Percentiles rank a stretch among this genome's conserved stretches.
Evolutionary conservation across 257 asterid genomes (phyloP).

Genomic region (Petunia axillaris): DNA sequence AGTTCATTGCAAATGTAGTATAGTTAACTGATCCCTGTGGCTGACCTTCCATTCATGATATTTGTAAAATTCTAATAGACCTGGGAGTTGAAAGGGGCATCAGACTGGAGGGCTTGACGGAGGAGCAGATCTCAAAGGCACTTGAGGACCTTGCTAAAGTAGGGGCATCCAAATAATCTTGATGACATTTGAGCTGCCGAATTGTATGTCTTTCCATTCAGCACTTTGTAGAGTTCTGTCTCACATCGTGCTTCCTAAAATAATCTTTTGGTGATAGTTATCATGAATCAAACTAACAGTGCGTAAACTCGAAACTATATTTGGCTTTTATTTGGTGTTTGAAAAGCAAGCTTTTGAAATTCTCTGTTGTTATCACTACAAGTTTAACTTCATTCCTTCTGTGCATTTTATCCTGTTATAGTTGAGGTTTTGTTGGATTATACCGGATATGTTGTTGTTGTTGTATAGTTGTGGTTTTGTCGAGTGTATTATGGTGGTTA

Average conservation of each 20-base stretch:
- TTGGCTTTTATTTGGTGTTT: neutral
- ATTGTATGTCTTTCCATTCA: conserved; percentile 29
- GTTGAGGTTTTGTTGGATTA: neutral
- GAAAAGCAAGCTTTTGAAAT: conserved; percentile 17
- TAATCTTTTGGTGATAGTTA: conserved; percentile 19
- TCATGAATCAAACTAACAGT: conserved; percentile 1
- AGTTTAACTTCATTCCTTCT: neutral
- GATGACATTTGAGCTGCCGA: conserved; percentile 23
- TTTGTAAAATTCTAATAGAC: conserved; percentile 41
- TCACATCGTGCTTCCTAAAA: conserved; percentile 21
- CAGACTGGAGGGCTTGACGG: conserved; percentile 68
- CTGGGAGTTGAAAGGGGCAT: conserved; percentile 84
- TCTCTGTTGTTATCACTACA: neutral
- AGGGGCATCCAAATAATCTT: conserved; percentile 56
- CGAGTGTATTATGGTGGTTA: neutral
- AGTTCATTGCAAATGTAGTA: neutral
- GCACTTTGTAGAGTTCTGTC: neutral
- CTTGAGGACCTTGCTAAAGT: conserved; percentile 77
- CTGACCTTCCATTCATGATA: conserved; percentile 13
- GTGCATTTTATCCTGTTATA: neutral
- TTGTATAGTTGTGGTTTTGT: neutral
- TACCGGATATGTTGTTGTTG: too few relatives aligned
- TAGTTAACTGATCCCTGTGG: neutral
- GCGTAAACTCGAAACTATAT: neutral
- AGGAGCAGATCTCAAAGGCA: conserved; percentile 76